These are phyloP conservation scores for Candida argentea DNA, from an alignment of 805 yeast species.

Conservation along the genomic window DNA sequence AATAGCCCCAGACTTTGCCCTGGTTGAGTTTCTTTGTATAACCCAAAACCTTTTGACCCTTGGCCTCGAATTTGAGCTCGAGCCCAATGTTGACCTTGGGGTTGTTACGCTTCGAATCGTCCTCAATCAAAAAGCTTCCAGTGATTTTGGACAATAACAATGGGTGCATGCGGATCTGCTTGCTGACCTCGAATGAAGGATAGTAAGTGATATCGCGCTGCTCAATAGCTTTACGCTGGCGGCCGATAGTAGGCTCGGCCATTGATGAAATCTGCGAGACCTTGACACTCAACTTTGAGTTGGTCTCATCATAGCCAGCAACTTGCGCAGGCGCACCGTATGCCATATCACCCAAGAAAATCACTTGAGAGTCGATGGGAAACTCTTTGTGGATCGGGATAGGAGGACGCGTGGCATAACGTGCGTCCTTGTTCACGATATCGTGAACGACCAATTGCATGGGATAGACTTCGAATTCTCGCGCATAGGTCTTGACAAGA, in stretches of 20 bases:
- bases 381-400: slow-evolving; percentile 73
- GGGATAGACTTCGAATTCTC: slow-evolving; percentile 51
- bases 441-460: slow-evolving; percentile 69
- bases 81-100: slow-evolving; percentile 65
- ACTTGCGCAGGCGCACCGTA: slow-evolving; percentile 75
- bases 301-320: slow-evolving; percentile 42
- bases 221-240: slow-evolving; percentile 49
- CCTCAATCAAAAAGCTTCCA: slow-evolving; percentile 55
- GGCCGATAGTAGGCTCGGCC: slow-evolving; percentile 60
- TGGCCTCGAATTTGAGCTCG: slow-evolving; percentile 72
- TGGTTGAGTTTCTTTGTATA: slow-evolving; percentile 56
- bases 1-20: slow-evolving; percentile 67
- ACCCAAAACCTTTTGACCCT: slow-evolving; percentile 78
- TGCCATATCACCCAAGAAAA: slow-evolving; percentile 77
- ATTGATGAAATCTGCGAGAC: slow-evolving; percentile 26
- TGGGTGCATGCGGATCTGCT: slow-evolving; percentile 45
- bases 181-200: slow-evolving; percentile 57
- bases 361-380: slow-evolving; percentile 60
- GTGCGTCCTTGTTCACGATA: slow-evolving; percentile 61
- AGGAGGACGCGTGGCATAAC: slow-evolving; percentile 67
- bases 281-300: slow-evolving; percentile 39
- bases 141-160: slow-evolving; percentile 69
- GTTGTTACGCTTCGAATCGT: slow-evolving; percentile 15
- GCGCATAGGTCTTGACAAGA: slow-evolving; percentile 58
- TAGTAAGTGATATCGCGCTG: slow-evolving; percentile 44